These are phyloP conservation scores for Gamarada debralockiae DNA, from an alignment of 495 filamentous ascomycete genomes.

Conservation along the genomic window DNA sequence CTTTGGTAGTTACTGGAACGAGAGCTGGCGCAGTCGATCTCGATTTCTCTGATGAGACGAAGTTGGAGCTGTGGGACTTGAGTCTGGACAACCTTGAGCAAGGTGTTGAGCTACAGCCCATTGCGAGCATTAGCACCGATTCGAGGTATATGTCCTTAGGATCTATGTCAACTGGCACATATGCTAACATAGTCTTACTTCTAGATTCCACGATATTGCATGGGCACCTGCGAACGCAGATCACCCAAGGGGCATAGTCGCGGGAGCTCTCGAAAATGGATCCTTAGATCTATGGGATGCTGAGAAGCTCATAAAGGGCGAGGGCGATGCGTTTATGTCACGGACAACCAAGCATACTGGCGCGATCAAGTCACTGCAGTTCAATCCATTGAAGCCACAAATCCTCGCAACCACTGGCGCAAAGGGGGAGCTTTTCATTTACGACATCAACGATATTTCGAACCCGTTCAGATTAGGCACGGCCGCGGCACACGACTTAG, in stretches of 20 bases:
- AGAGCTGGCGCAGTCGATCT: conserved; percentile 91
- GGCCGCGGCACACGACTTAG: conserved; percentile 87
- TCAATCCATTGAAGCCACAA: conserved; percentile 91
- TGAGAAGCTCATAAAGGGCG: conserved; percentile 69
- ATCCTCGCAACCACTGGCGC: conserved; percentile 89
- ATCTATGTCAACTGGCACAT: neutral
- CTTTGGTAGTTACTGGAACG: conserved; percentile 91
- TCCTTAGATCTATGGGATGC: conserved; percentile 96
- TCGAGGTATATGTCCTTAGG: conserved; percentile 61
- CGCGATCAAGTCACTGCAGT: conserved; percentile 92
- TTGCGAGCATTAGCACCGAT: conserved; percentile 79
- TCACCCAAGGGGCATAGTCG: conserved; percentile 79
- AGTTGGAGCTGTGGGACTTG: conserved; percentile 95
- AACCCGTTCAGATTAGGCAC: conserved; percentile 88
- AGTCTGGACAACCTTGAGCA: conserved; percentile 68
- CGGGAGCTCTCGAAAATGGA: conserved; percentile 93
- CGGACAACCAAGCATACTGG: conserved; percentile 90
- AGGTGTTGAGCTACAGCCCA: conserved; percentile 78
- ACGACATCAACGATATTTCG: conserved; percentile 82
- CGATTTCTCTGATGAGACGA: conserved; percentile 96
- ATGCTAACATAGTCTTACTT: conserved; percentile 14
- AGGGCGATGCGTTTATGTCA: conserved; percentile 74
- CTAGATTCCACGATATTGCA: conserved; percentile 93
- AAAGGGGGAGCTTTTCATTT: conserved; percentile 95
- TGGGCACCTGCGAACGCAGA: conserved; percentile 81